A percentile compares a stretch with the other conserved stretches of the same genome.
Conservation (phyloP, 78 protist genomes). For the Tieghemostelium lacteum region DNA sequence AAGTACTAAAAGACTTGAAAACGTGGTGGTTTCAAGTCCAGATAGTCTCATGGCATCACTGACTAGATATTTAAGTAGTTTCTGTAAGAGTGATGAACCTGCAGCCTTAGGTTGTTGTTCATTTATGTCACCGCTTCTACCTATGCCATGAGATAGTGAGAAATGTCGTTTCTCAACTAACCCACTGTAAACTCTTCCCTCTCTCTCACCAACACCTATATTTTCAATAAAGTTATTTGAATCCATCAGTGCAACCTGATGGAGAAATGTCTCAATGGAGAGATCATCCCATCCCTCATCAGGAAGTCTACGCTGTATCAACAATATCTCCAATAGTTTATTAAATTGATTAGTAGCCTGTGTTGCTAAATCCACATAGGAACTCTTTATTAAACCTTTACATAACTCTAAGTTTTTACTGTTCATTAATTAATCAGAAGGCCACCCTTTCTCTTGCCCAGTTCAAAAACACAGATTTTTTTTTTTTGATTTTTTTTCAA, state of each 20-base stretch:
- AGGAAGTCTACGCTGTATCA: constrained; percentile 90
- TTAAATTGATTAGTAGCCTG: constrained; percentile 69
- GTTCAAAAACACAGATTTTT: too few species aligned
- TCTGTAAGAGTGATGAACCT: constrained; percentile 97
- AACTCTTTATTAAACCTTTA: constrained; percentile 58
- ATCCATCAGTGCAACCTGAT: constrained; percentile 92
- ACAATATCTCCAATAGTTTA: constrained; percentile 12
- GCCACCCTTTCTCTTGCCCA: not conserved
- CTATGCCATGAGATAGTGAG: constrained; percentile 96
- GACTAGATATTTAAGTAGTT: constrained; percentile 83
- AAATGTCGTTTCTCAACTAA: constrained; percentile 84
- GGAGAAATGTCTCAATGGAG: constrained; percentile 76
- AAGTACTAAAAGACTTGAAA: constrained; percentile 81
- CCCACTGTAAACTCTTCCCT: constrained; percentile 91
- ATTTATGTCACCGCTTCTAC: constrained; percentile 97
- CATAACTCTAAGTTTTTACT: constrained; percentile 61
- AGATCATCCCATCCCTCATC: constrained; percentile 89
- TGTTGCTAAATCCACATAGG: constrained; percentile 82
- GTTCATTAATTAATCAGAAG: constrained; percentile 72
- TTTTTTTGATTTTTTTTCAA: too few species aligned
- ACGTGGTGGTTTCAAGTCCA: constrained; percentile 23
- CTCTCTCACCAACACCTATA: constrained; percentile 99
- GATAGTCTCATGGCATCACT: constrained; percentile 83
- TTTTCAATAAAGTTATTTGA: constrained; percentile 89
- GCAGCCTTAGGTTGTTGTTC: constrained; percentile 99